Evolutionary conservation across 306 rosid genomes (phyloP).

Genomic region (Inga laurina): DNA sequence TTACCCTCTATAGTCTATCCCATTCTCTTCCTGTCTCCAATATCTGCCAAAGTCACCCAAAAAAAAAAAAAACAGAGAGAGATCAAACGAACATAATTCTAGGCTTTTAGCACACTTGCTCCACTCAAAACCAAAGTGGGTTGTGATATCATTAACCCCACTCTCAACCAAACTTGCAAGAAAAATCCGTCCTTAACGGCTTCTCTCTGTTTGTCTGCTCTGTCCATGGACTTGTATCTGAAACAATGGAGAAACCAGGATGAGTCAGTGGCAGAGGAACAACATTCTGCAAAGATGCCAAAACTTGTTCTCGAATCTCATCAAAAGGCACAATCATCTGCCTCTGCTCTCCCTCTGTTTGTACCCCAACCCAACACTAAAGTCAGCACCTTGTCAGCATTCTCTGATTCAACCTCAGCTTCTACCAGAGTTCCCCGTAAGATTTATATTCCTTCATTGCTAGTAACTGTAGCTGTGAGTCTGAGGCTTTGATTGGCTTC

Average conservation of each 20-base stretch:
- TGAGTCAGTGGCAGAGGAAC: conserved; percentile 86
- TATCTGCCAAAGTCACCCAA: conserved; percentile 47
- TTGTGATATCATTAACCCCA: background rate
- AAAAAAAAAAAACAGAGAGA: background rate
- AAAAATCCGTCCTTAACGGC: background rate
- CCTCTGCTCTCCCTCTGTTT: conserved; percentile 74
- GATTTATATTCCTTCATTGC: conserved; percentile 20
- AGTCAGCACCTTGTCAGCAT: conserved; percentile 63
- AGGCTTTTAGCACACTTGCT: conserved; percentile 33
- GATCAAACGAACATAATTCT: background rate
- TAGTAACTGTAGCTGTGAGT: conserved; percentile 1
- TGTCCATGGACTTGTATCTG: conserved; percentile 82
- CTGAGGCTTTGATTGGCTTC: conserved; percentile 19
- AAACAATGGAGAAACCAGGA: conserved; percentile 85
- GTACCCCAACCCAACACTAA: conserved; percentile 62
- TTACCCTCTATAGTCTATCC: background rate
- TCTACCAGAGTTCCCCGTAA: conserved; percentile 63
- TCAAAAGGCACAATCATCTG: conserved; percentile 52
- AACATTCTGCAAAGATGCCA: conserved; percentile 84
- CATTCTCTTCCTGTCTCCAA: background rate
- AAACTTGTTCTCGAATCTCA: conserved; percentile 63
- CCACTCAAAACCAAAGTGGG: conserved; percentile 40
- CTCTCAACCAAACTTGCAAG: background rate
- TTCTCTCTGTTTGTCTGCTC: background rate
- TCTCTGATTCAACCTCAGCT: conserved; percentile 53